Percentiles rank a stretch among this genome's conserved stretches.
Conservation (phyloP, 148 eudicot genomes). For the Rhododendron kiyosumense region DNA sequence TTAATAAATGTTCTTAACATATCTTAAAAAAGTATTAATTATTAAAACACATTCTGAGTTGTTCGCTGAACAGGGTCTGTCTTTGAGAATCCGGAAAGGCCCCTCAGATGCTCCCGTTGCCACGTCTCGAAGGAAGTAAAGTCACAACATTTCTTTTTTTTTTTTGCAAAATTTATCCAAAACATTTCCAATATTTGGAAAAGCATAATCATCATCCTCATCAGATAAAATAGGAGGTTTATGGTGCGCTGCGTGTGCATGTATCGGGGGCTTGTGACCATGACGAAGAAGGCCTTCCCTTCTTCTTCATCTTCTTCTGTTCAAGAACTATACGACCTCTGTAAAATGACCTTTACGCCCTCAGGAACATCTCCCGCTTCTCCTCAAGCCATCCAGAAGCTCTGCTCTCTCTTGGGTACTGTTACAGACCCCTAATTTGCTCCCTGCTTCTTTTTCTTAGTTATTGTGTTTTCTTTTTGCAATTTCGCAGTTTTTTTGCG, state of each 20-base stretch:
- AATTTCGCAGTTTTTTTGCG: background rate
- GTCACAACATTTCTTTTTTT: background rate
- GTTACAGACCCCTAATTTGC: background rate
- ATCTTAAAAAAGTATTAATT: no score
- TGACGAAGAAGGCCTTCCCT: constrained; percentile 16
- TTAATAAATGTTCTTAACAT: no score
- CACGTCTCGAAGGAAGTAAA: no score
- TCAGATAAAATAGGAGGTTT: background rate
- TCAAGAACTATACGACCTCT: constrained; percentile 52
- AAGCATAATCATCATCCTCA: background rate
- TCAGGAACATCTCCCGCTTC: constrained; percentile 25
- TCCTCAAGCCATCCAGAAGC: constrained; percentile 37
- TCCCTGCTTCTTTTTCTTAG: background rate
- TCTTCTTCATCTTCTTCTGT: constrained; percentile 16
- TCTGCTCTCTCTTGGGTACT: constrained; percentile 53
- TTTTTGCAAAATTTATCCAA: background rate
- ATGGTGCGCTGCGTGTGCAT: background rate
- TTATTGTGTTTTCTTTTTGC: background rate
- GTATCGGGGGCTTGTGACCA: constrained; percentile 6
- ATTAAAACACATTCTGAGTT: no score
- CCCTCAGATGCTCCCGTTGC: no score
- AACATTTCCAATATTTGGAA: background rate
- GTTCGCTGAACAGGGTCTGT: no score
- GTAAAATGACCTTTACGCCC: constrained; percentile 40
- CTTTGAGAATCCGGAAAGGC: no score